Percentiles rank a stretch among this genome's conserved stretches.
Evolutionary conservation across 2,329 filamentous ascomycete genomes (phyloP).

Genomic region (Microdochium trichocladiopsis): DNA sequence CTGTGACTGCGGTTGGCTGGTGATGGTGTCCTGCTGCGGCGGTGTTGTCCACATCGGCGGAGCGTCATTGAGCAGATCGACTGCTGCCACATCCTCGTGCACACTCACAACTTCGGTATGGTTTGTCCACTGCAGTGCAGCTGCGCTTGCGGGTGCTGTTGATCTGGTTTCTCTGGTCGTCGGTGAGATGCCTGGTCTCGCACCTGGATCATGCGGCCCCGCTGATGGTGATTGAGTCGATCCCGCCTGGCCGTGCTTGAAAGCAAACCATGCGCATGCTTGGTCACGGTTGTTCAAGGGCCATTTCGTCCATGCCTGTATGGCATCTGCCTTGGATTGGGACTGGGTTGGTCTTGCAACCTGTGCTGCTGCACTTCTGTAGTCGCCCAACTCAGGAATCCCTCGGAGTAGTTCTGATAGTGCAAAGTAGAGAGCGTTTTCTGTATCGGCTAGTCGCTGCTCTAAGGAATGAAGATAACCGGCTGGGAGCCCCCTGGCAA

Average conservation of each 20-base stretch:
- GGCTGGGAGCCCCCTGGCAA: neutral
- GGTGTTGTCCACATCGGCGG: neutral
- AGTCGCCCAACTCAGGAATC: neutral
- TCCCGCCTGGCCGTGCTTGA: neutral
- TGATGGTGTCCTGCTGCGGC: neutral
- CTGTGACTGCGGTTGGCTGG: no score
- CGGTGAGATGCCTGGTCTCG: neutral
- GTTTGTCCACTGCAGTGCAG: neutral
- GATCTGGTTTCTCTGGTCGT: neutral
- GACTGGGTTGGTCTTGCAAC: neutral
- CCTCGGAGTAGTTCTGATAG: neutral
- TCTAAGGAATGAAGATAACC: neutral
- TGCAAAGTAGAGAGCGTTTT: neutral
- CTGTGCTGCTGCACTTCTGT: neutral
- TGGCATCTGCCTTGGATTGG: neutral
- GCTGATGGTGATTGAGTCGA: neutral
- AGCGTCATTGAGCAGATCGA: neutral
- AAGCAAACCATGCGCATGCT: neutral
- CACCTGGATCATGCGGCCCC: neutral
- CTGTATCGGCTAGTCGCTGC: neutral
- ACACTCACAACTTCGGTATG: neutral
- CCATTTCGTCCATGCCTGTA: neutral
- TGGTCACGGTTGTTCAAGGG: neutral
- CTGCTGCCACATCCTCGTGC: neutral
- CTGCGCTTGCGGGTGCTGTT: neutral